Evolutionary conservation across 2,329 filamentous ascomycete species (phyloP), one percentile per base, ranked within the genome.

Genomic region (Trichoderma polysporum): DNA sequence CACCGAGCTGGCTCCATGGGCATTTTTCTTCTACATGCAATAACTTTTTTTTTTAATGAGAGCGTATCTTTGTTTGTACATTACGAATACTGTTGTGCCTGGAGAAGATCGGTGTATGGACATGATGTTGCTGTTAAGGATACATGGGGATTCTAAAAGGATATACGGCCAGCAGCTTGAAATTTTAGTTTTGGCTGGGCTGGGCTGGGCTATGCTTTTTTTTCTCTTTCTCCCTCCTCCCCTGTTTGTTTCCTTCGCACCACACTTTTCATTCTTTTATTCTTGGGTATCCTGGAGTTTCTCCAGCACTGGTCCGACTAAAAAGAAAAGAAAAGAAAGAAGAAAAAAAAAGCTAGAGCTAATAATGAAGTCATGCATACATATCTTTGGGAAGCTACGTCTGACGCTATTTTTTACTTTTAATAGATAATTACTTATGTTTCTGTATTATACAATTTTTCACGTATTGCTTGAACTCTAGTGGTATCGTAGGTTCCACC

Each of bases 61-160:
- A 67, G 65, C 65, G 65, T 67, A 52, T 67, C 58, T 62, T 67
- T 57, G 39, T 62, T 62, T 68, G 66, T 65, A 68, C 53, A 59
- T 58, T 59, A 66, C 45, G 27, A 50, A 50, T 68, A 41, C 57
- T 60, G 35, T 60, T 68, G 49, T 66, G 37, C 29, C 31, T 65
- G 61, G 56, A 56, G 66, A 59, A 59, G 25, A 50, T 41, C 31
- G 53, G 66, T 47, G 65, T 53, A 67, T 52, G 65, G 58, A 62
- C 57, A 41, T 62, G 50, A 50, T 57, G 49, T 22, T 39, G 58
- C 56, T 61, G 62, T 37, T 29, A 35, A 50, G 58, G 41, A 53
- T 53, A 35, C 33, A 56, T 45, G n/a, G 27, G 50, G 50, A 50
- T 22, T 22, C n/a, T 41, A 52, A 58, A 66, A 41, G 27, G 37